Evolutionary conservation across 179 eudicot genomes (phyloP).

Genomic region (Vitellaria paradoxa): DNA sequence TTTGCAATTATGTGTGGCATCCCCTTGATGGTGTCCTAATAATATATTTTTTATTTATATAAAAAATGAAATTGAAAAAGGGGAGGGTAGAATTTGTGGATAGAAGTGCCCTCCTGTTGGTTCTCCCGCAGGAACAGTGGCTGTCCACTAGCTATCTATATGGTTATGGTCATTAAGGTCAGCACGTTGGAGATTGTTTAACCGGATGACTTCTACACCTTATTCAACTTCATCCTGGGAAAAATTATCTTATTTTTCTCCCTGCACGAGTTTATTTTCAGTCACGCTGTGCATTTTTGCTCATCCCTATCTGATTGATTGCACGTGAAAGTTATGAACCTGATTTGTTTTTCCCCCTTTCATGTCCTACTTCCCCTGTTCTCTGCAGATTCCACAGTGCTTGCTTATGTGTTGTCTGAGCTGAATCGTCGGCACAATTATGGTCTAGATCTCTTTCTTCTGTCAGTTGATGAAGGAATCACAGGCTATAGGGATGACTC

Average conservation of each 20-base stretch:
- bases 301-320: background rate
- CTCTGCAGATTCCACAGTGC: slow-evolving; percentile 90
- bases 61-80: too few relatives aligned
- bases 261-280: background rate
- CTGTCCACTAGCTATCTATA: background rate
- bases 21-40: too few relatives aligned
- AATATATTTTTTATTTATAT: too few relatives aligned
- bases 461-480: slow-evolving; percentile 96
- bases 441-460: slow-evolving; percentile 83
- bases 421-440: slow-evolving; percentile 82
- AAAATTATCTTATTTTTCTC: background rate
- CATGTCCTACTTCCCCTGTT: background rate
- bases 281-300: background rate
- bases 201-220: background rate
- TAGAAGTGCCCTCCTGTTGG: background rate
- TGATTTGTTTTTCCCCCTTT: background rate
- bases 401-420: slow-evolving; percentile 89
- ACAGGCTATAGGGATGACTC: slow-evolving; percentile 98
- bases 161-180: background rate
- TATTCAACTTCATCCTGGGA: too few relatives aligned
- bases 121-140: background rate
- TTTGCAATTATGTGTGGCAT: too few relatives aligned
- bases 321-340: background rate
- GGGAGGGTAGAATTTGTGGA: background rate
- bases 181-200: background rate